These are phyloP conservation scores for Teunomyces stri DNA, from an alignment of 805 yeast genomes.

Conservation along the genomic window DNA sequence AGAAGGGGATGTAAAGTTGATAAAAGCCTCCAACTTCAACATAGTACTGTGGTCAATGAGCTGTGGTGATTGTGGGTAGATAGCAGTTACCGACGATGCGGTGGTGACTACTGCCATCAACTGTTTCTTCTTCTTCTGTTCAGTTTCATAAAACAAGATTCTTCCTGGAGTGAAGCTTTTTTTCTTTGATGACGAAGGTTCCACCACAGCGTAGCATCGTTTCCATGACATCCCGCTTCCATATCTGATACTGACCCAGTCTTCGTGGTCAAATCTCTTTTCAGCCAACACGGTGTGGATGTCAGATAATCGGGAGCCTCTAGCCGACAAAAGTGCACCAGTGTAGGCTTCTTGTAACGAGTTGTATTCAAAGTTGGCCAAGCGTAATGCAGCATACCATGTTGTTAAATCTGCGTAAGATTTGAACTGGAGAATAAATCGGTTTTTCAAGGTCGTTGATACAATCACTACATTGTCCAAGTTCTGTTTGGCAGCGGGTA, in stretches of 20 bases:
- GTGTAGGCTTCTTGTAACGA: slow-evolving; percentile 94
- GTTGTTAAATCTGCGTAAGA: slow-evolving; percentile 58
- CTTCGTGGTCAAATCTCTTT: slow-evolving; percentile 82
- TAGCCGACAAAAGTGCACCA: slow-evolving; percentile 87
- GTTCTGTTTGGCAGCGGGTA: slow-evolving; percentile 64
- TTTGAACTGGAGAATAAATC: slow-evolving; percentile 78
- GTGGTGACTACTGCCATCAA: slow-evolving; percentile 77
- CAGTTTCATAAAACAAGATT: slow-evolving; percentile 78
- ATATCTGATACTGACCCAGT: slow-evolving; percentile 92
- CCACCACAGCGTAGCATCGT: slow-evolving; percentile 86
- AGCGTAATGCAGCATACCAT: slow-evolving; percentile 84
- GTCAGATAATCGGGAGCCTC: slow-evolving; percentile 85
- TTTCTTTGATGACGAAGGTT: slow-evolving; percentile 57
- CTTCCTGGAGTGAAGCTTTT: slow-evolving; percentile 57
- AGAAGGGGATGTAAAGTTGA: slow-evolving; percentile 50
- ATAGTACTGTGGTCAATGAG: slow-evolving; percentile 85
- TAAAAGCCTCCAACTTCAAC: slow-evolving; percentile 83
- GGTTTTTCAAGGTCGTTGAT: slow-evolving; percentile 87
- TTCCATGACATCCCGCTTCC: slow-evolving; percentile 99
- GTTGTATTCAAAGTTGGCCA: slow-evolving; percentile 77
- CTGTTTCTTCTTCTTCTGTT: slow-evolving; percentile 64
- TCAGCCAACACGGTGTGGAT: slow-evolving; percentile 82
- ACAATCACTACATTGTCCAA: slow-evolving; percentile 79
- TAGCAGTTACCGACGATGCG: slow-evolving; percentile 76
- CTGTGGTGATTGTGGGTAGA: slow-evolving; percentile 83